Evolutionary conservation across 371 early-diverging fungal species (phyloP), one percentile per base, ranked within the genome.

Genomic region (Funneliformis caledonium): DNA sequence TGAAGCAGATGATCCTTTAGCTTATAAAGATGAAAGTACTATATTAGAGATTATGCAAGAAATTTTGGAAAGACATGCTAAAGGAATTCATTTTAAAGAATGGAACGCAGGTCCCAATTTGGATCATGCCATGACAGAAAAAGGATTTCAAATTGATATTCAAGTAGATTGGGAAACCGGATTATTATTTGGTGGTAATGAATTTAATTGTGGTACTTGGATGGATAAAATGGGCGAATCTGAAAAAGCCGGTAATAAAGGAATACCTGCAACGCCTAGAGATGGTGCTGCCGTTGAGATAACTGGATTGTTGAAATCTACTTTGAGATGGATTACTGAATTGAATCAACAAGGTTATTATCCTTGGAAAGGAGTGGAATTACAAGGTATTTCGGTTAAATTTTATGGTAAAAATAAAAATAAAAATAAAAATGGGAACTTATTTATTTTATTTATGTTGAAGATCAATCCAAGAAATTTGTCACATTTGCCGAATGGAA

Each of bases 191-290:
- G 98, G 99, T 45, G 99, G 99, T 33, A 97, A 92, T 83, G 59
- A 86, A n/a, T 94, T 88, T 89, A 99, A 99, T 86, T 99, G 98
- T 82, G 98, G 99, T 48, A 98, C 98, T 0, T 99, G 98, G 99
- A 98, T 98, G 98, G 99, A 98, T 87, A 98, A 98, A 89, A 98
- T 97, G 97, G 99, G 99, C 11, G 97, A 97, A 83, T 96, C 95
- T 33, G 90, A 87, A 45, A 96, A 94, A 86, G 98, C 99, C 3
- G 94, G 95, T 9, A 97, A 90, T 60, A 91, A 92, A 70, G 99
- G 99, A 1, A 83, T 92, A 45, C 99, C 98, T 0, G 96, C 96
- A 0, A 98, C 97, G 2, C 95, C 98, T 48, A 91, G 98, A 48
- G 97, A 99, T 83, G 98, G 99, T 50, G 95, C 96, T 0, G 92